phyloP scores from a whole-genome alignment of 2,329 filamentous ascomycete genomes.

The Aspergillus persii region DNA sequence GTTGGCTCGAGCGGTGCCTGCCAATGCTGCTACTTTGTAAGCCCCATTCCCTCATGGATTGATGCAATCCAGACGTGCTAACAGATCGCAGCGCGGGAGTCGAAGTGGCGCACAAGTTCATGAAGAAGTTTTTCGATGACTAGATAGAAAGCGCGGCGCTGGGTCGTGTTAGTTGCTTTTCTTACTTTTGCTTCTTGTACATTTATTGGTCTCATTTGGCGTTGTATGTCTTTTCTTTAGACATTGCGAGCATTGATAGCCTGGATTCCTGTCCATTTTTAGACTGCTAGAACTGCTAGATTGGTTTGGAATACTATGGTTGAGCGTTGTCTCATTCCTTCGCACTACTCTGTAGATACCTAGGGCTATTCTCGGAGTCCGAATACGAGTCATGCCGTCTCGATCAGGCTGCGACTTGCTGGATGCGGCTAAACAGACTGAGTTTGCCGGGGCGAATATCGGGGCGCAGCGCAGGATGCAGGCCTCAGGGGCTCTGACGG shows the following conservation, averaged over 20 bases:
- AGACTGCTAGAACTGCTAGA: constrained; percentile 10
- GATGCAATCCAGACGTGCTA: background rate
- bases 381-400: background rate
- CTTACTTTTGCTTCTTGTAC: background rate
- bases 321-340: background rate
- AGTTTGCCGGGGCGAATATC: background rate
- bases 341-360: too few species aligned
- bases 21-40: constrained; percentile 89
- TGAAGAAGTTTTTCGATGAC: constrained; percentile 45
- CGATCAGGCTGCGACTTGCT: background rate
- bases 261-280: constrained; percentile 13
- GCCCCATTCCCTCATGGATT: constrained; percentile 15
- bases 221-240: constrained; percentile 1
- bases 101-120: constrained; percentile 51
- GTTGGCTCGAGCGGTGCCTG: constrained; percentile 86
- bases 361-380: too few species aligned
- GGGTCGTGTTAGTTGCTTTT: background rate
- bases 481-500: too few species aligned
- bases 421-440: background rate
- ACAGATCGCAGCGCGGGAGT: constrained; percentile 42
- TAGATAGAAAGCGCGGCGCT: background rate
- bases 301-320: constrained; percentile 2
- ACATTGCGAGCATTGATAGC: constrained; percentile 11
- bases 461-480: background rate
- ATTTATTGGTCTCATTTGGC: constrained; percentile 5